Evolutionary conservation across 352 stramenopile species (phyloP), one percentile per base, ranked within the genome.

Genomic region (Paralagenidium karlingii): DNA sequence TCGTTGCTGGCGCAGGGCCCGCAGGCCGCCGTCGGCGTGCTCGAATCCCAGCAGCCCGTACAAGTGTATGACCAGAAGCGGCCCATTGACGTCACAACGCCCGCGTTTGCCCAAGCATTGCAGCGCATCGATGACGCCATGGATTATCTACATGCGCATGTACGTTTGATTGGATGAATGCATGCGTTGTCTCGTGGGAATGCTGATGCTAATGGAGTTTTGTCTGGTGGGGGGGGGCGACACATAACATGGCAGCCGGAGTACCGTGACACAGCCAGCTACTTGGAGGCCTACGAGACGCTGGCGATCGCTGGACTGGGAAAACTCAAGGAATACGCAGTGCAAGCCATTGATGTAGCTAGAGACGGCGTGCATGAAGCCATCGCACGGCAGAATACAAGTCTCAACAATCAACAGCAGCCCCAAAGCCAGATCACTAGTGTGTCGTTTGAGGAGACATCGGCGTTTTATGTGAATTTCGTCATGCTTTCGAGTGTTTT

Each of bases 61-160:
- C 68, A 90, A 19, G 71, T 90, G 12, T 83, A 79, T 41, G 73
- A 82, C 53, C 70, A 87, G 46, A 68, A 68, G 38, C 69, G 69
- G 22, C 70, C 47, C 5, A 62, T 90, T 13, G 77, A 90, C 43
- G 73, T 74, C 3, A 90, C 77, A 1, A 77, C 66, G 3, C n/a
- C 24, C 1, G 38, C 27, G 1, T 90, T 90, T 43, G 55, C 65
- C 3, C 47, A 76, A 5, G 71, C 74, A 2, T 53, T 91, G 20
- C 58, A 78, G 19, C 61, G 66, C 37, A 86, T 91, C 40, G 77
- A 91, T 45, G 55, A 51, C 11, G 79, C 49, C 5, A 57, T 85
- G 36, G 55, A 49, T 0, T 87, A 68, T 45, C 56, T 91, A 6
- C 65, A 63, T n/a, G 41, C 68, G 12, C 71, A 91, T 40, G 76